Conservation (phyloP, 73 alveolate species). For the Vitrella brassicaformis region DNA sequence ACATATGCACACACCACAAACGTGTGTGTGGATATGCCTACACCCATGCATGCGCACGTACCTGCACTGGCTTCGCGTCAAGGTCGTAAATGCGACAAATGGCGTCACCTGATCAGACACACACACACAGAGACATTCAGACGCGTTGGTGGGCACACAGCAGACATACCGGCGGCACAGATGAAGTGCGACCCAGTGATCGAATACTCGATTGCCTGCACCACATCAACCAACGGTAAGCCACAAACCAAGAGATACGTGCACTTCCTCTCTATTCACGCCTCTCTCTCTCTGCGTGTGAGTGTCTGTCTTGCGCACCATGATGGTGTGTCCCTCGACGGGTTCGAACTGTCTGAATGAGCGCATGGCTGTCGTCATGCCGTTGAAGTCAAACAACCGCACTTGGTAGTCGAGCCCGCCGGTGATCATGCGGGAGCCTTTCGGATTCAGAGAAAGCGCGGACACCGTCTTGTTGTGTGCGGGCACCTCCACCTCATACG, state of each 20-base stretch:
- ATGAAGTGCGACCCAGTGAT: constrained; percentile 53
- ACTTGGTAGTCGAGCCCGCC: constrained; percentile 39
- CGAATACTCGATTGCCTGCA: constrained; percentile 20
- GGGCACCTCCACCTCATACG: neutral
- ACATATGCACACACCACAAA: too few relatives aligned
- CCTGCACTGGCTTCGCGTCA: constrained; percentile 58
- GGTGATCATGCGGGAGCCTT: constrained; percentile 31
- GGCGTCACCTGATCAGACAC: too few relatives aligned
- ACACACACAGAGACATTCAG: too few relatives aligned
- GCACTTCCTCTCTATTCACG: too few relatives aligned
- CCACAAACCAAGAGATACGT: too few relatives aligned
- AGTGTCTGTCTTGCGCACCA: too few relatives aligned
- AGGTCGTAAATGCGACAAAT: constrained; percentile 58
- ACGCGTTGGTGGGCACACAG: too few relatives aligned
- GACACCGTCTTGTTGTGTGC: constrained; percentile 30
- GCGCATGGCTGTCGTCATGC: constrained; percentile 29
- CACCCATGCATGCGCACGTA: too few relatives aligned
- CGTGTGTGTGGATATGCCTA: too few relatives aligned
- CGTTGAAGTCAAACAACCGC: constrained; percentile 47
- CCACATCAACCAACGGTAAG: too few relatives aligned
- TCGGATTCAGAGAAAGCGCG: constrained; percentile 34
- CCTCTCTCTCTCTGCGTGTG: too few relatives aligned
- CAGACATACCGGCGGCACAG: constrained; percentile 57
- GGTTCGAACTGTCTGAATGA: constrained; percentile 41
- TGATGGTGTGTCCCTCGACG: constrained; percentile 65